Evolutionary conservation across 306 rosid species (phyloP).

Genomic region (Castanea sativa): DNA sequence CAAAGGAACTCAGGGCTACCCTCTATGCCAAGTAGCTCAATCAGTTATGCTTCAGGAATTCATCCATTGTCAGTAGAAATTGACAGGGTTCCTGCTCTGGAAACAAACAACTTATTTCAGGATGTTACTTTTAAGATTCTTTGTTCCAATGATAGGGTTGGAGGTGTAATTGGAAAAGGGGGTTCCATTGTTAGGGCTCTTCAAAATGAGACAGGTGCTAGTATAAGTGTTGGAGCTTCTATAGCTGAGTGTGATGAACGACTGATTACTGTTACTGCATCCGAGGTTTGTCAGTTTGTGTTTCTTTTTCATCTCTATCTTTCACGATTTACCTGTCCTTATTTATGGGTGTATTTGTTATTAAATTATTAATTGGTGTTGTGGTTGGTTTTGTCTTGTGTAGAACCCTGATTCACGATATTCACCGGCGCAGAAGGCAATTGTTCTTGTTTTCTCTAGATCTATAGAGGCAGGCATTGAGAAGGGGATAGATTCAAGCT

Average conservation of each 20-base stretch:
- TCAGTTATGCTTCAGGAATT: slow-evolving; percentile 55
- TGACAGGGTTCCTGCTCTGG: slow-evolving; percentile 50
- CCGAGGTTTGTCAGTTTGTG: too few species aligned
- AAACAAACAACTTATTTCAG: slow-evolving; percentile 43
- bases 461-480: slow-evolving; percentile 63
- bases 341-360: slow-evolving; percentile 11
- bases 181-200: slow-evolving; percentile 76
- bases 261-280: slow-evolving; percentile 64
- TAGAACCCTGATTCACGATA: slow-evolving; percentile 80
- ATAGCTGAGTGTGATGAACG: slow-evolving; percentile 78
- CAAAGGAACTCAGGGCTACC: slow-evolving; percentile 50
- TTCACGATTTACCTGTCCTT: slow-evolving; percentile 1
- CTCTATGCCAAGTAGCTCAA: slow-evolving; percentile 50
- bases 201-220: slow-evolving; percentile 92
- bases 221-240: slow-evolving; percentile 61
- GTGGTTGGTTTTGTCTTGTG: slow-evolving; percentile 16
- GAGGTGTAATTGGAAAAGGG: slow-evolving; percentile 95
- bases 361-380: slow-evolving; percentile 6
- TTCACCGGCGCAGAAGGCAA: slow-evolving; percentile 90
- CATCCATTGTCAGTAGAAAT: slow-evolving; percentile 55
- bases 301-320: background rate
- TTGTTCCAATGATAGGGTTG: slow-evolving; percentile 77
- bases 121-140: slow-evolving; percentile 79
- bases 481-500: slow-evolving; percentile 59
- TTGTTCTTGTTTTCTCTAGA: slow-evolving; percentile 82